Evolutionary conservation across 257 asterid species (phyloP), one percentile per base, ranked within the genome.

Genomic region (Primulina huaijiensis): DNA sequence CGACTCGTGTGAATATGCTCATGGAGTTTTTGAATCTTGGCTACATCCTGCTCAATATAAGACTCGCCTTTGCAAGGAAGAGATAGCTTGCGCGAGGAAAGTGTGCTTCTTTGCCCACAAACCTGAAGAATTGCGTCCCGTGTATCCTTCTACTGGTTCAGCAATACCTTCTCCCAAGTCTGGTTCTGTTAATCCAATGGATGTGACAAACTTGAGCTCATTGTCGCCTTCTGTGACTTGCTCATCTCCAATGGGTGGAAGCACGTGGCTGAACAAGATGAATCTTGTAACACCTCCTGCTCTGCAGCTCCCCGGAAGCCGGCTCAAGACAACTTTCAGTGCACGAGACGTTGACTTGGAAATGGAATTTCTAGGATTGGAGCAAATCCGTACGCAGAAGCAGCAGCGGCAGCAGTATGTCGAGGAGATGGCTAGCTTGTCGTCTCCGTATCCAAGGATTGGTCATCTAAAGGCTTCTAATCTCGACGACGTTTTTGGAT

Each of bases 1-100:
- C 0, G 98, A 92, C 75, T 8, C 65, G 4, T 92, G 98, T 43
- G 98, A 92, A 64, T 92, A 83, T 16, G 97, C 98, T 11, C 98
- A 92, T 70, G 98, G 98, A 2, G 98, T 92, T 27, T 92, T 92
- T 3, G 98, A 92, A 60, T 92, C 98, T 0, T 92, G 97, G 98
- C 95, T 92, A 16, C 98, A 92, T 77, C 98, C 98, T 1, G 96
- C 98, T 0, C 98, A 92, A 56, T 92, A 92, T 70, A 74, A 93
- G 72, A 92, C 98, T 38, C 85, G 55, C 55, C 55, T 43, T 43
- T 43, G 55, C 55, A 43, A 43, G 55, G 55, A 43, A 11, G 55
- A 43, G 97, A 82, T 89, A 0, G 89, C 95, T 1, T 92, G 98
- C 70, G 43, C 86, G 0, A 78, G 98, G 73, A 92, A 85, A 77